phyloP scores from a whole-genome alignment of 148 eudicot genomes.

The Vaccinium macrocarpon region DNA sequence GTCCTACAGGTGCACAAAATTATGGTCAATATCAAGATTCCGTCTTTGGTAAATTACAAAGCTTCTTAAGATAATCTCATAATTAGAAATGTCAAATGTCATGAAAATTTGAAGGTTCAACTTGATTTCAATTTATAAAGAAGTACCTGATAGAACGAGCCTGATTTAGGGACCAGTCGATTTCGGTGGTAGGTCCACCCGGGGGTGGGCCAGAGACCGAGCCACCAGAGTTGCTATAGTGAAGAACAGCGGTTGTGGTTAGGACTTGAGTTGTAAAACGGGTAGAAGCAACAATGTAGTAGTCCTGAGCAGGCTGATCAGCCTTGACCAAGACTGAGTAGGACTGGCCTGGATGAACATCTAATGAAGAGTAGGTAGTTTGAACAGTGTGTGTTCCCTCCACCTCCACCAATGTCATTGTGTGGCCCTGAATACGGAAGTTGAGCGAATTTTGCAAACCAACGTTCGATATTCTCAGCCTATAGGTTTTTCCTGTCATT shows the following conservation, averaged over 20 bases:
- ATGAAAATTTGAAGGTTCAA: not conserved
- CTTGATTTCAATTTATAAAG: not conserved
- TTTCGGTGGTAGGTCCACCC: conserved; percentile 83
- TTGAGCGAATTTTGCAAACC: conserved; percentile 87
- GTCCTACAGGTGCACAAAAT: conserved; percentile 38
- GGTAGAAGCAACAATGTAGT: conserved; percentile 76
- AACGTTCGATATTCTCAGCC: conserved; percentile 86
- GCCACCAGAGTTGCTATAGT: conserved; percentile 64
- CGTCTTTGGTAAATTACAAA: not conserved
- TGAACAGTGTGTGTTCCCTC: conserved; percentile 97
- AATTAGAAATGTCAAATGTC: not conserved
- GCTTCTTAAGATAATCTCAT: not conserved
- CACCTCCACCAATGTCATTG: conserved; percentile 78
- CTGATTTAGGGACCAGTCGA: conserved; percentile 92
- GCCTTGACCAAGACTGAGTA: conserved; percentile 86
- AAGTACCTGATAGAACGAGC: conserved; percentile 77
- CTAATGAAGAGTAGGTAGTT: conserved; percentile 75
- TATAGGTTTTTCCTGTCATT: conserved; percentile 77
- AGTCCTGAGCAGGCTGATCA: conserved; percentile 75
- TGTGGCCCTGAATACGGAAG: conserved; percentile 90
- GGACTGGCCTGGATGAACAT: conserved; percentile 86
- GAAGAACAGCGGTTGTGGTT: conserved; percentile 62
- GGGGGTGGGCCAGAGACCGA: conserved; percentile 77
- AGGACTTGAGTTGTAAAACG: conserved; percentile 71
- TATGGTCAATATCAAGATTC: not conserved